Evolutionary conservation across 495 filamentous ascomycete species (phyloP).

Genomic region (Xylaria curta): DNA sequence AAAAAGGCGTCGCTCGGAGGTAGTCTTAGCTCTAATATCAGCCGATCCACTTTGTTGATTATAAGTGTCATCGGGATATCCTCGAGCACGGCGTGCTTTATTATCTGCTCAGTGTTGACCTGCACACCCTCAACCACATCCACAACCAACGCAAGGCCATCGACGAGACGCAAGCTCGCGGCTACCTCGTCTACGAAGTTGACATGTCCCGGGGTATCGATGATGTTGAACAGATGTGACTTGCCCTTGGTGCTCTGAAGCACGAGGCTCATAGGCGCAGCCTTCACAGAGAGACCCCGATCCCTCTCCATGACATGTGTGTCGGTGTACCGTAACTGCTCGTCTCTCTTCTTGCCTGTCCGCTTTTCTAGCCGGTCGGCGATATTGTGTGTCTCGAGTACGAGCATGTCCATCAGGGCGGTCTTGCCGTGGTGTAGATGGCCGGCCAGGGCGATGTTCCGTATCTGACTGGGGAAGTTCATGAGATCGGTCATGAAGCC

Average conservation of each 20-base stretch:
- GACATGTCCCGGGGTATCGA: conserved; percentile 97
- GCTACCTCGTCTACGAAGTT: conserved; percentile 98
- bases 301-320: conserved; percentile 87
- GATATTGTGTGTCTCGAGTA: conserved; percentile 91
- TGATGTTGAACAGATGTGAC: conserved; percentile 93
- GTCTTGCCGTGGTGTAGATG: conserved; percentile 98
- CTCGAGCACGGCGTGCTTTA: conserved; percentile 92
- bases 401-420: conserved; percentile 97
- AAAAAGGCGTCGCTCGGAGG: conserved; percentile 97
- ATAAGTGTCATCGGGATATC: conserved; percentile 87
- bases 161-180: conserved; percentile 81
- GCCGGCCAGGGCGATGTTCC: conserved; percentile 89
- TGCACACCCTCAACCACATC: conserved; percentile 99
- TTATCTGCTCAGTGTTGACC: conserved; percentile 93
- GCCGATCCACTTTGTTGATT: conserved; percentile 95
- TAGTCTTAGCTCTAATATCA: conserved; percentile 93
- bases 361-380: conserved; percentile 76
- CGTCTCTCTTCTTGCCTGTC: conserved; percentile 80
- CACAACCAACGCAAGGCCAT: conserved; percentile 91
- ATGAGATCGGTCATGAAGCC: conserved; percentile 93
- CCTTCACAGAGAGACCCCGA: conserved; percentile 90
- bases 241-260: conserved; percentile 87
- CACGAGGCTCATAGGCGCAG: conserved; percentile 92
- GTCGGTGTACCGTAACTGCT: conserved; percentile 94
- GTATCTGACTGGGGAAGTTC: conserved; percentile 91